These are phyloP conservation scores for Ramichloridium luteum DNA, from an alignment of 2,329 filamentous ascomycete genomes.

Conservation along the genomic window DNA sequence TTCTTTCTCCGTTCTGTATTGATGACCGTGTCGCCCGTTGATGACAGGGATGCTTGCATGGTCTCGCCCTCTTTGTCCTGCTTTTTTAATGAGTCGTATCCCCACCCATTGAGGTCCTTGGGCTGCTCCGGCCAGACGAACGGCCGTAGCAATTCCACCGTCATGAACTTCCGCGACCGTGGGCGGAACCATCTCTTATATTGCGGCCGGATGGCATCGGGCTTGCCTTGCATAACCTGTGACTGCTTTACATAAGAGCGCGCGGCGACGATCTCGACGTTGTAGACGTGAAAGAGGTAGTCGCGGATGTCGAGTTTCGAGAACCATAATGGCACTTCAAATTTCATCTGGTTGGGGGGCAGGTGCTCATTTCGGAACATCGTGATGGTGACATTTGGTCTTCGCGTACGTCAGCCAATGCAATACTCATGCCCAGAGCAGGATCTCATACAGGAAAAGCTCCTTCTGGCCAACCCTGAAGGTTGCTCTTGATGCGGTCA, in stretches of 20 bases:
- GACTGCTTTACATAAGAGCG: constrained; percentile 69
- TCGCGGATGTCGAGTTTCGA: constrained; percentile 95
- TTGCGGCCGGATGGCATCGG: constrained; percentile 13
- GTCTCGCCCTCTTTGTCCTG: constrained; percentile 28
- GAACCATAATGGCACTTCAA: constrained; percentile 80
- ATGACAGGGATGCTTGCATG: constrained; percentile 25
- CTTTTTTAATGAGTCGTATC: constrained; percentile 16
- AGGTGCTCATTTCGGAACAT: constrained; percentile 62
- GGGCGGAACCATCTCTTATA: constrained; percentile 52
- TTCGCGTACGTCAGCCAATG: constrained; percentile 27
- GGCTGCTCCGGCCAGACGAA: constrained; percentile 78
- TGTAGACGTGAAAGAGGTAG: constrained; percentile 82
- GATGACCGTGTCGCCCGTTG: constrained; percentile 25
- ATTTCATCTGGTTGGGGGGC: constrained; percentile 71
- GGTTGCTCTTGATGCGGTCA: no score
- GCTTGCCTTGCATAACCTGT: constrained; percentile 43
- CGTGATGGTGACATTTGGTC: constrained; percentile 69
- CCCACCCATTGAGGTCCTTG: constrained; percentile 41
- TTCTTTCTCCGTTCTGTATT: constrained; percentile 31
- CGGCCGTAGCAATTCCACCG: constrained; percentile 71
- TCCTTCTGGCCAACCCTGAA: constrained; percentile 26
- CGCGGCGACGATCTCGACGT: constrained; percentile 57
- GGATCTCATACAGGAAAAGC: constrained; percentile 23
- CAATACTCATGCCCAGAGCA: no score
- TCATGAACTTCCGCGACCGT: constrained; percentile 78